phyloP scores from a whole-genome alignment of 805 yeast species.

The Kodamaea kaohsiungensis region DNA sequence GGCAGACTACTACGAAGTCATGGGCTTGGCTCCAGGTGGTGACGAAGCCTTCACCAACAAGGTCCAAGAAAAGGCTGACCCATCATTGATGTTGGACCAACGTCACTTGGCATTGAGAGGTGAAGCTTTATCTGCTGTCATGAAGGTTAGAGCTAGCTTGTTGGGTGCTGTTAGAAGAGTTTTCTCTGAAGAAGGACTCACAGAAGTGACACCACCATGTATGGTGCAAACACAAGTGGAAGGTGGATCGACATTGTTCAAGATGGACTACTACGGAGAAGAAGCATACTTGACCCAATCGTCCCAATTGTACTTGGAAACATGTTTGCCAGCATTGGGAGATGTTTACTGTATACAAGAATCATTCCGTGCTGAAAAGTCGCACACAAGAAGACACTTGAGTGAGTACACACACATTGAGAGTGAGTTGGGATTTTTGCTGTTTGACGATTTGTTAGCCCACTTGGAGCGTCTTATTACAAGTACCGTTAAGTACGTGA shows the following conservation, averaged over 20 bases:
- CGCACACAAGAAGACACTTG: constrained; percentile 97
- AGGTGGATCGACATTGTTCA: constrained; percentile 96
- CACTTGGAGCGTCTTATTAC: constrained; percentile 84
- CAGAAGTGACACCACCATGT: constrained; percentile 98
- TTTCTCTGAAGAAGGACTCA: constrained; percentile 68
- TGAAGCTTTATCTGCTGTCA: constrained; percentile 86
- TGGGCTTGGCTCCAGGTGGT: constrained; percentile 95
- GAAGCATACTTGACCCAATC: constrained; percentile 96
- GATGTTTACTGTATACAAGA: constrained; percentile 98
- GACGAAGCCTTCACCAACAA: constrained; percentile 94
- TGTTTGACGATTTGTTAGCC: constrained; percentile 79
- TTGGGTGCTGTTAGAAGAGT: constrained; percentile 74
- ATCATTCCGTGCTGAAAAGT: constrained; percentile 98
- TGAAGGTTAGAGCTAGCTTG: constrained; percentile 90
- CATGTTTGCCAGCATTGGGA: constrained; percentile 93
- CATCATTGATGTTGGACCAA: constrained; percentile 87
- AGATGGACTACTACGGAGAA: constrained; percentile 92
- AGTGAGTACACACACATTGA: constrained; percentile 97
- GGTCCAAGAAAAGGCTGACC: constrained; percentile 91
- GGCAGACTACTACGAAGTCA: constrained; percentile 85
- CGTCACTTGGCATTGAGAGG: constrained; percentile 97
- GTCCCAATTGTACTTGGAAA: constrained; percentile 94
- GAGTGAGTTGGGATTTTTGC: constrained; percentile 85
- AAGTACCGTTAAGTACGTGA: constrained; percentile 66
- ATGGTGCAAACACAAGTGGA: constrained; percentile 99